Percentiles rank a stretch among this genome's conserved stretches.
Evolutionary conservation across 352 stramenopile genomes (phyloP).

Genomic region (Globisporangium carolinianum): DNA sequence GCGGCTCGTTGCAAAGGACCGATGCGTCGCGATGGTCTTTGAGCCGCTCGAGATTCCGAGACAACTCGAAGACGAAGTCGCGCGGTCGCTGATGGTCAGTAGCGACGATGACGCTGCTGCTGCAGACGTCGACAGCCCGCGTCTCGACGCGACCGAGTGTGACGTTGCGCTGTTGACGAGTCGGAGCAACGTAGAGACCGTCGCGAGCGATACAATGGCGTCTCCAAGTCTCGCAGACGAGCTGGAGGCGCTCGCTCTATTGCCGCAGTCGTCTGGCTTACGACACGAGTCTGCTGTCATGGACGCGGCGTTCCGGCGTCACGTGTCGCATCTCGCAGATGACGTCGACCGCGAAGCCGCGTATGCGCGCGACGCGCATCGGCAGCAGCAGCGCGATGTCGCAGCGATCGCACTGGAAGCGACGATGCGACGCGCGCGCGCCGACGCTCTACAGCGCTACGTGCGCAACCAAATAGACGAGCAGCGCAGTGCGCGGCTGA

Average conservation of each 20-base stretch:
- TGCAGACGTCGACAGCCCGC: conserved; percentile 18
- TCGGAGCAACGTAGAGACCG: conserved; percentile 45
- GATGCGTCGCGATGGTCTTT: conserved; percentile 61
- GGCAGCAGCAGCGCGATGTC: conserved; percentile 51
- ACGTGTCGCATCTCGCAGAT: conserved; percentile 38
- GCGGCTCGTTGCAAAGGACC: conserved; percentile 71
- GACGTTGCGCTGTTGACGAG: conserved; percentile 37
- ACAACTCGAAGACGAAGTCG: conserved; percentile 45
- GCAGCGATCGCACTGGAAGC: conserved; percentile 42
- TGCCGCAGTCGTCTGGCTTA: conserved; percentile 26
- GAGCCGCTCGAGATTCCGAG: conserved; percentile 56
- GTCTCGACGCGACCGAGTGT: conserved; percentile 18
- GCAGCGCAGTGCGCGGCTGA: conserved; percentile 17
- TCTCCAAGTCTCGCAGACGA: conserved; percentile 33
- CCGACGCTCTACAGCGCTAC: conserved; percentile 53
- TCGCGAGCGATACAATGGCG: conserved; percentile 10
- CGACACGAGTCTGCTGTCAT: conserved; percentile 10
- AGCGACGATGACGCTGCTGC: conserved; percentile 17
- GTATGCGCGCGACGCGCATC: conserved; percentile 44
- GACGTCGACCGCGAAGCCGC: conserved; percentile 53
- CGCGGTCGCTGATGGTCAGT: conserved; percentile 51
- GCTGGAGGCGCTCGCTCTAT: conserved; percentile 35
- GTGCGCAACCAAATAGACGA: conserved; percentile 48
- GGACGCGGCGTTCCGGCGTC: conserved; percentile 51
- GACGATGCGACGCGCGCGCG: conserved; percentile 34